Base-by-base conservation (phyloP, 805 yeast species). In the Schwanniomyces sp. region DNA sequence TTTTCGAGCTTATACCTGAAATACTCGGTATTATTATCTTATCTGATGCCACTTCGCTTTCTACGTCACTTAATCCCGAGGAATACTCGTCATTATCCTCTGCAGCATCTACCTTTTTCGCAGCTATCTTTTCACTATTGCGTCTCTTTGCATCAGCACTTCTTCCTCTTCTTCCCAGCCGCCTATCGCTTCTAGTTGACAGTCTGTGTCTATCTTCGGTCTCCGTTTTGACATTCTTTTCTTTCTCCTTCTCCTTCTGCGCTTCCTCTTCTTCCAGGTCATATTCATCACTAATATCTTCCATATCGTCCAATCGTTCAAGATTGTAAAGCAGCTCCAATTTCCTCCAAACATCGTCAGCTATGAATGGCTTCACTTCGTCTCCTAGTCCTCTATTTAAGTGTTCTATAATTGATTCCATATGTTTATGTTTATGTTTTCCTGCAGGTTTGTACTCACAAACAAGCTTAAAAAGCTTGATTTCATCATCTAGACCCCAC, bases 361-460 rank as follows among this genome's bases (percentile, higher is more conserved):
- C 74, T 1, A 81, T 70, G 46, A 80, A 66, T 29, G 54, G 56
- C 29, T 46, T 45, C 34, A 42, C 52, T 11, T 53, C 50, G 18
- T 52, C 44, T 39, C 52, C 39, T 57, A 52, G 43, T 36, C 64
- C 49, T 54, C 69, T 52, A 62, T 70, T 56, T 56, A 79, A 60
- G 43, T 66, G 55, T 52, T 70, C 62, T 59, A 76, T 48, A 63
- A 81, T 66, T 54, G 66, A 57, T 30, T 61, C 62, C 67, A 79
- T 63, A 50, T 78, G 70, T 55, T 69, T 66, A 47, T 76, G 73
- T 45, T 72, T 76, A 45, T 70, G 57, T 28, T 61, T 58, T 1
- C 95, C 95, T 0, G 83, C 84, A 0, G 94, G 94, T 60, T 83
- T 84, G 66, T 72, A 75, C 55, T 79, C 82, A 53, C 89, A 81